A percentile compares a stretch with the other conserved stretches of the same genome.
phyloP scores from a whole-genome alignment of 2,329 filamentous ascomycete species.

The Taxawa tesnikishii region DNA sequence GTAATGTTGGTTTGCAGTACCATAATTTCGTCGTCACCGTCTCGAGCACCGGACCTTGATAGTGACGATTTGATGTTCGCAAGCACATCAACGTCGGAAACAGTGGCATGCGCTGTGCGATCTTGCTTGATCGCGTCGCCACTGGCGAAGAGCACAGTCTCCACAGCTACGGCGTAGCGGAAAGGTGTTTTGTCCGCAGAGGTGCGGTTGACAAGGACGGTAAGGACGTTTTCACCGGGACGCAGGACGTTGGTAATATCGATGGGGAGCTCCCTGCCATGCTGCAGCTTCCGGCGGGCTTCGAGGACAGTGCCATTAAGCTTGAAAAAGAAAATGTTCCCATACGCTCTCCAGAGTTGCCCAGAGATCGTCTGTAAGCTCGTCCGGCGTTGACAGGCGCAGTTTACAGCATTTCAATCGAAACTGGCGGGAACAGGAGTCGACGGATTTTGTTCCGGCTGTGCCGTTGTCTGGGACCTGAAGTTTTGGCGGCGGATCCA shows the following conservation, averaged over 20 bases:
- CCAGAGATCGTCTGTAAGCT: constrained; percentile 43
- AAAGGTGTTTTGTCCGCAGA: constrained; percentile 21
- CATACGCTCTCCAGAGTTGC: constrained; percentile 51
- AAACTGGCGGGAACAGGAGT: constrained; percentile 46
- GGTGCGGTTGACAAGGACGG: constrained; percentile 35
- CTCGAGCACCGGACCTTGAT: constrained; percentile 17
- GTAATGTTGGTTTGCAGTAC: constrained; percentile 27
- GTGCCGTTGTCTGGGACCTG: constrained; percentile 17
- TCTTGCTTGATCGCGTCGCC: constrained; percentile 24
- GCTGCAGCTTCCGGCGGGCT: constrained; percentile 56
- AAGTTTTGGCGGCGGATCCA: constrained; percentile 22
- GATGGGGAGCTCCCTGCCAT: constrained; percentile 63
- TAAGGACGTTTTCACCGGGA: constrained; percentile 50
- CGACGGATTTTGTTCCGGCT: constrained; percentile 21
- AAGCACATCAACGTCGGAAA: constrained; percentile 38
- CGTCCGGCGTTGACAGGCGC: constrained; percentile 12
- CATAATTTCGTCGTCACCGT: constrained; percentile 44
- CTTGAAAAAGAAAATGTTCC: constrained; percentile 59
- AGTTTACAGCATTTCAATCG: constrained; percentile 56
- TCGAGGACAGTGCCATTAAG: constrained; percentile 47
- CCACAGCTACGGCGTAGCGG: constrained; percentile 56
- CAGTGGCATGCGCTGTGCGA: constrained; percentile 23
- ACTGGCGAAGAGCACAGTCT: constrained; percentile 48
- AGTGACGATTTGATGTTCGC: constrained; percentile 44
- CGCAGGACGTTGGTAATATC: constrained; percentile 55